Conservation (phyloP, 345 rosid genomes). For the thale cress (Arabidopsis thaliana) region DNA sequence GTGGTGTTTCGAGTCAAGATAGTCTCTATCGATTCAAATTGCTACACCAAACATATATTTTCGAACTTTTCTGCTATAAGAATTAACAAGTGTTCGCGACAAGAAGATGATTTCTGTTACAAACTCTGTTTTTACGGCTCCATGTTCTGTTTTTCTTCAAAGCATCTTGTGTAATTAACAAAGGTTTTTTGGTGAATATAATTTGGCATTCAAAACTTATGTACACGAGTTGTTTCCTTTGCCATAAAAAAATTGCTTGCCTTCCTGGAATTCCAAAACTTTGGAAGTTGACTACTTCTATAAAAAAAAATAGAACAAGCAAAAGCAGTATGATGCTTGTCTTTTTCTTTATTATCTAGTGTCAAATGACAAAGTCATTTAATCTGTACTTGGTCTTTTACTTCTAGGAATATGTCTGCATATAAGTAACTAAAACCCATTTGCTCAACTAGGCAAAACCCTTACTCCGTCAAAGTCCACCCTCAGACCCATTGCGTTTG, state of each 20-base stretch:
- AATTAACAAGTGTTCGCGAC: too few species aligned
- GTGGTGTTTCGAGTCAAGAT: too few species aligned
- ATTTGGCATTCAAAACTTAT: neutral
- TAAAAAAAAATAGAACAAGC: neutral
- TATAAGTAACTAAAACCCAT: neutral
- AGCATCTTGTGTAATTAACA: too few species aligned
- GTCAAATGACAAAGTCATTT: neutral
- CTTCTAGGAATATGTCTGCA: neutral
- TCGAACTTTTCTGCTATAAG: too few species aligned
- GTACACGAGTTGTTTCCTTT: neutral
- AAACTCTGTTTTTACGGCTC: too few species aligned
- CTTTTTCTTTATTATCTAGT: neutral
- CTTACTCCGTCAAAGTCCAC: neutral
- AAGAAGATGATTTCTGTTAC: too few species aligned
- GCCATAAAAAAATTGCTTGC: neutral
- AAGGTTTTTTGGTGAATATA: too few species aligned
- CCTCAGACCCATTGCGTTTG: neutral
- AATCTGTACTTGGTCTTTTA: neutral
- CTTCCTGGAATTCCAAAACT: neutral
- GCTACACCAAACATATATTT: too few species aligned
- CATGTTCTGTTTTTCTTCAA: too few species aligned
- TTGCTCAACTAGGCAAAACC: neutral
- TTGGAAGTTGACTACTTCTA: constrained; percentile 9
- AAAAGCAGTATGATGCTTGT: neutral
- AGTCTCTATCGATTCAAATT: too few species aligned